A percentile compares a stretch with the other conserved stretches of the same genome.
Conservation (phyloP, 139 green algal genomes). For the Auxenochlorella protothecoides region DNA sequence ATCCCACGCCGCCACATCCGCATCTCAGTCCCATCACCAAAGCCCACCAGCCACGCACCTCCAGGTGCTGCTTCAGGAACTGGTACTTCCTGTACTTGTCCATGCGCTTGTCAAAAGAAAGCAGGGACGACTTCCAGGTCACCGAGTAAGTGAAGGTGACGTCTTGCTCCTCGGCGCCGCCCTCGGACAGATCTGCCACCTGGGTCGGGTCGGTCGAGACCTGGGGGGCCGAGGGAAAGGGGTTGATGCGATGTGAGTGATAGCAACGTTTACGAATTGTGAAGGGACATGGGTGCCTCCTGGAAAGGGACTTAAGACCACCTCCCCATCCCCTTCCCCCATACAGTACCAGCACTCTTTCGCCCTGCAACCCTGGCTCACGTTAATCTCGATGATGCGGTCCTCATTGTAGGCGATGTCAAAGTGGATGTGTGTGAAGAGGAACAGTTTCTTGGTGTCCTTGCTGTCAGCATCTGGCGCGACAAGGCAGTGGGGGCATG, state of each 20-base stretch:
- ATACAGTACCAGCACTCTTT: too few species aligned
- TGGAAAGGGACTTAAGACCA: too few species aligned
- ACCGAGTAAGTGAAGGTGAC: constrained; percentile 77
- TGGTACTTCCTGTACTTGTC: constrained; percentile 82
- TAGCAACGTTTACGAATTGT: too few species aligned
- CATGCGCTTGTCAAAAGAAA: constrained; percentile 71
- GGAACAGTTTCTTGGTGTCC: constrained; percentile 44
- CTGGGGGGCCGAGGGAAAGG: neutral
- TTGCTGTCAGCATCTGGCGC: constrained; percentile 18
- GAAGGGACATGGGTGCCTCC: too few species aligned
- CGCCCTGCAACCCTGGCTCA: neutral
- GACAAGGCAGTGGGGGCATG: too few species aligned
- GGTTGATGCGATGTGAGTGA: too few species aligned
- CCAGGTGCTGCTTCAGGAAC: constrained; percentile 84
- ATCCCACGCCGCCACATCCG: neutral
- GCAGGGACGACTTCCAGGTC: constrained; percentile 64
- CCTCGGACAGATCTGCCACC: neutral
- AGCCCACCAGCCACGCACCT: constrained; percentile 38
- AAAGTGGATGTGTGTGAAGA: constrained; percentile 96
- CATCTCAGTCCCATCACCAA: too few species aligned
- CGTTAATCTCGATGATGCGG: constrained; percentile 70
- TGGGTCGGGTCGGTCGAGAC: neutral
- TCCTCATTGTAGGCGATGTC: constrained; percentile 80
- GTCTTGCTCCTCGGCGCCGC: constrained; percentile 6
- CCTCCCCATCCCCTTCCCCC: too few species aligned